Conservation (phyloP, 78 protist genomes). For the Cavenderia fasciculata region DNA sequence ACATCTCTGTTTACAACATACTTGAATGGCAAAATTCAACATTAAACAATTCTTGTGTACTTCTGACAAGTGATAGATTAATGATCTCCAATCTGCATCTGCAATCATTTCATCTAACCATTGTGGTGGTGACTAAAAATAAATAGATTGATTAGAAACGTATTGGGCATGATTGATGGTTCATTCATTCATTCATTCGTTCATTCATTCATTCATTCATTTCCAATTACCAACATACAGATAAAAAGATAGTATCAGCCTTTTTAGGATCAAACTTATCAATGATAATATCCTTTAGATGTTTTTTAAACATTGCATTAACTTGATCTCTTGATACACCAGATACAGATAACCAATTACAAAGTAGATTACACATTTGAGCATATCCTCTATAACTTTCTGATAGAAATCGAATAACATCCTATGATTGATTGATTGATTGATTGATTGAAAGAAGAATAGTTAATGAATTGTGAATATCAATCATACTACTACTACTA, state of each 20-base stretch:
- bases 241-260: slow-evolving; percentile 73
- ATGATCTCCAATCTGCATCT: slow-evolving; percentile 59
- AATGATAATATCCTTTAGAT: slow-evolving; percentile 57
- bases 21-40: slow-evolving; percentile 75
- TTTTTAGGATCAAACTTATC: slow-evolving; percentile 63
- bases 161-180: background rate
- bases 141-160: background rate
- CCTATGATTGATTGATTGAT: too few relatives aligned
- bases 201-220: slow-evolving; percentile 1
- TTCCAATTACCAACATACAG: too few relatives aligned
- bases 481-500: background rate
- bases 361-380: slow-evolving; percentile 66
- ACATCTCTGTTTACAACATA: too few relatives aligned
- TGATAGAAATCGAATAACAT: slow-evolving; percentile 62
- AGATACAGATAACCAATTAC: slow-evolving; percentile 41
- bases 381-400: slow-evolving; percentile 78
- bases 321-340: slow-evolving; percentile 27
- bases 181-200: background rate
- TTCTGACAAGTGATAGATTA: slow-evolving; percentile 69
- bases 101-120: slow-evolving; percentile 76
- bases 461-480: background rate
- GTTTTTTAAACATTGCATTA: slow-evolving; percentile 9
- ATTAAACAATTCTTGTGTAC: slow-evolving; percentile 67
- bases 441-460: too few relatives aligned
- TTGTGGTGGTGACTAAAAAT: slow-evolving; percentile 48